Percentiles rank a stretch among this genome's conserved stretches.
These are phyloP conservation scores for Cytospora mali DNA, from an alignment of 2,329 filamentous ascomycete genomes.

Conservation along the genomic window DNA sequence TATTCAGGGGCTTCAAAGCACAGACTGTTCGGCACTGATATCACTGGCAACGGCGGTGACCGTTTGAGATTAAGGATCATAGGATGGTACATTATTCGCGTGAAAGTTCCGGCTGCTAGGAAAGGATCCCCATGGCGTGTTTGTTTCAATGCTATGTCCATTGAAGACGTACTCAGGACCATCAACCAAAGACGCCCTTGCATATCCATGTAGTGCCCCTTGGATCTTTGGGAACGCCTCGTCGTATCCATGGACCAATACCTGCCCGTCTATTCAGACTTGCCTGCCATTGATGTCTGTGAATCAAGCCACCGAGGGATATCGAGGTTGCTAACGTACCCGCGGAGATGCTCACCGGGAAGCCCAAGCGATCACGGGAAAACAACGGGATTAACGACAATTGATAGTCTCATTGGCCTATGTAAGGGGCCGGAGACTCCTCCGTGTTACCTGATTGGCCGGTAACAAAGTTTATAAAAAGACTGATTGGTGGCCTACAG, in stretches of 20 bases:
- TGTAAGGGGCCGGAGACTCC: neutral
- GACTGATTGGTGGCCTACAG: neutral
- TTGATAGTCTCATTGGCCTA: neutral
- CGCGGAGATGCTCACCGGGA: neutral
- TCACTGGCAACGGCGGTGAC: neutral
- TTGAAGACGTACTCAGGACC: neutral
- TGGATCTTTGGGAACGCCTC: no score
- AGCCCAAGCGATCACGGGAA: neutral
- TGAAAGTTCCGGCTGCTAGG: neutral
- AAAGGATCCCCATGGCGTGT: neutral
- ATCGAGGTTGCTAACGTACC: neutral
- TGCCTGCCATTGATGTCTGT: neutral
- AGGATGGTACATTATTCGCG: neutral
- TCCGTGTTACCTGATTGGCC: neutral
- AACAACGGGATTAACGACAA: neutral
- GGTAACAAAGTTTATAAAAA: no score
- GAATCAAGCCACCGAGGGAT: neutral
- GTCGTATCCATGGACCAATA: neutral
- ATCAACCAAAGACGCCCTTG: no score
- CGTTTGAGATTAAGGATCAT: neutral
- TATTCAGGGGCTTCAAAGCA: neutral
- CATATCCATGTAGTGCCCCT: neutral
- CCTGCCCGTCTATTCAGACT: neutral
- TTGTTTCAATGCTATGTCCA: neutral
- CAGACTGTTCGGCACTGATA: neutral